These are phyloP conservation scores for Sarocladium kiliense DNA, from an alignment of 2,329 filamentous ascomycete species.

Conservation along the genomic window DNA sequence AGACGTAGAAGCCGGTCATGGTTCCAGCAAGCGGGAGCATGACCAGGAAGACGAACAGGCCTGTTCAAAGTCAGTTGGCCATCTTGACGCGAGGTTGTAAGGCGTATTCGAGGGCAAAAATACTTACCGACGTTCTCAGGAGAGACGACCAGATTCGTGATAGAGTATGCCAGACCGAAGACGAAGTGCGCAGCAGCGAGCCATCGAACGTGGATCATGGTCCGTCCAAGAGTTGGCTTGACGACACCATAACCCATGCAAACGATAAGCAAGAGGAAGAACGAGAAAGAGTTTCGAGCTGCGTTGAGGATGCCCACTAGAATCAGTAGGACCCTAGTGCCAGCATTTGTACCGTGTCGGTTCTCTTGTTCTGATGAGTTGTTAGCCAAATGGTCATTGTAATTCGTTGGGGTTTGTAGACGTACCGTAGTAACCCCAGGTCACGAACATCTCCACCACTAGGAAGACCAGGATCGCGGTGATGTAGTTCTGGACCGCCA, in stretches of 20 bases:
- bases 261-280: slow-evolving; percentile 95
- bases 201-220: slow-evolving; percentile 90
- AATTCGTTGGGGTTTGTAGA: not conserved
- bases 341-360: slow-evolving; percentile 74
- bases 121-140: slow-evolving; percentile 72
- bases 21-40: slow-evolving; percentile 89
- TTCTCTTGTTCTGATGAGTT: slow-evolving; percentile 76
- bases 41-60: slow-evolving; percentile 85
- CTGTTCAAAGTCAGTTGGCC: slow-evolving; percentile 34
- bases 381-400: slow-evolving; percentile 25
- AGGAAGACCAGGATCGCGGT: slow-evolving; percentile 94
- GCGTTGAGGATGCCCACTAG: slow-evolving; percentile 92
- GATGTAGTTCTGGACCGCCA: slow-evolving; percentile 98
- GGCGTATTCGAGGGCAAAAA: not conserved
- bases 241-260: slow-evolving; percentile 99
- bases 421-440: slow-evolving; percentile 92
- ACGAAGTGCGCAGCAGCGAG: slow-evolving; percentile 90
- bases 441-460: slow-evolving; percentile 94
- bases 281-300: slow-evolving; percentile 93
- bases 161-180: slow-evolving; percentile 88
- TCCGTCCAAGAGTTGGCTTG: slow-evolving; percentile 83
- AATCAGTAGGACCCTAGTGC: slow-evolving; percentile 81
- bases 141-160: slow-evolving; percentile 82
- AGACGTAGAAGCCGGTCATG: slow-evolving; percentile 94
- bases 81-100: not conserved